Evolutionary conservation across 108 stramenopile genomes (phyloP).

Genomic region (Schizochytrium sp.): DNA sequence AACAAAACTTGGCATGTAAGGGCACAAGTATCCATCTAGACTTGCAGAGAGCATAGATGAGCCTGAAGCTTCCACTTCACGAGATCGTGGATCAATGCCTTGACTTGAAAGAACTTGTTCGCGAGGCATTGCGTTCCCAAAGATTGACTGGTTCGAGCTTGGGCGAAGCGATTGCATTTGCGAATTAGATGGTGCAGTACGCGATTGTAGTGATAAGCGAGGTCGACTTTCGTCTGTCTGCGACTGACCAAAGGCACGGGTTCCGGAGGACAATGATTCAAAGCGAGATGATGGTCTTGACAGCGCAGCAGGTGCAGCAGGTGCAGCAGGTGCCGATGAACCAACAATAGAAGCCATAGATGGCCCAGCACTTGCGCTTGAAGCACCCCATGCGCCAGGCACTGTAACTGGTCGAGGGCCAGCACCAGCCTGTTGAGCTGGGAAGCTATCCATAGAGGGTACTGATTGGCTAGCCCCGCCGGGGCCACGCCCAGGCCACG

Average conservation of each 20-base stretch:
- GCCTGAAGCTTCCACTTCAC: background rate
- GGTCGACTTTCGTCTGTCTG: no score
- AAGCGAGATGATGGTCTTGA: no score
- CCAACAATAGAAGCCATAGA: slow-evolving; percentile 1
- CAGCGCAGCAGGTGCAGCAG: background rate
- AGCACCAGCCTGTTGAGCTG: background rate
- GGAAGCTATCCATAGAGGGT: background rate
- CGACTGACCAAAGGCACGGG: no score
- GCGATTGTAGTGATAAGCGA: no score
- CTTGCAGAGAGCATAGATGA: background rate
- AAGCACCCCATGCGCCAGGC: background rate
- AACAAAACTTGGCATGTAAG: background rate
- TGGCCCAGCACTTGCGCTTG: background rate
- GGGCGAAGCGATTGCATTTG: background rate
- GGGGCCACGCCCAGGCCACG: slow-evolving; percentile 16
- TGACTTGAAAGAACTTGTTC: slow-evolving; percentile 21
- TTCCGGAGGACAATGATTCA: no score
- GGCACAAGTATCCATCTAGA: slow-evolving; percentile 22
- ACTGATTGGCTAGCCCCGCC: background rate
- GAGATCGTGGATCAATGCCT: slow-evolving; percentile 22
- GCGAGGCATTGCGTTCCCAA: slow-evolving; percentile 9
- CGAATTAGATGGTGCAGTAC: no score
- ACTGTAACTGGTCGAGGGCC: background rate
- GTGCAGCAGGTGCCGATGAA: background rate
- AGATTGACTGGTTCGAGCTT: background rate